A percentile compares a stretch with the other conserved stretches of the same genome.
Evolutionary conservation across 2,329 filamentous ascomycete species (phyloP).

Genomic region (Penicillium sclerotigenum): DNA sequence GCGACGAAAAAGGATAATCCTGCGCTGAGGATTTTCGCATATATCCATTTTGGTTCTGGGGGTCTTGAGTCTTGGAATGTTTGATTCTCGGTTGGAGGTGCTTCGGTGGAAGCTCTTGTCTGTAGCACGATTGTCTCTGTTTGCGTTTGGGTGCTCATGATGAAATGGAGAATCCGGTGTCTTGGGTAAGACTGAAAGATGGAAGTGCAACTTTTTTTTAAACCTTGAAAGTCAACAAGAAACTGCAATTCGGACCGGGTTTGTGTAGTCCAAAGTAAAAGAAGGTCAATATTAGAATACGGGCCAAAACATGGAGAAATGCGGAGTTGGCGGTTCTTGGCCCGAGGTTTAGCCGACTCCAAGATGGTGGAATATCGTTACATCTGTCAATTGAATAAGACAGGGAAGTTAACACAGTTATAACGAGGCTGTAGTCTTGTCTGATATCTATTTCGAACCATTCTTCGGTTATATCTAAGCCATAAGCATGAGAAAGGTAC

Average conservation of each 20-base stretch:
- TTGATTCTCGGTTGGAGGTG: background rate
- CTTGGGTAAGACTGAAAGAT: background rate
- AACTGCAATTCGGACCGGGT: background rate
- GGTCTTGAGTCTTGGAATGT: background rate
- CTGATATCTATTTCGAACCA: background rate
- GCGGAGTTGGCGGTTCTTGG: background rate
- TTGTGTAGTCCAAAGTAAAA: background rate
- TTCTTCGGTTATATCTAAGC: background rate
- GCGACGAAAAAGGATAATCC: conserved; percentile 65
- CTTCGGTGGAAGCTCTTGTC: background rate
- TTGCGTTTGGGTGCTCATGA: conserved; percentile 13
- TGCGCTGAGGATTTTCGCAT: conserved; percentile 53
- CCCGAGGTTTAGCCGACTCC: background rate
- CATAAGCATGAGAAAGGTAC: background rate
- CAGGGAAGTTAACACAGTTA: background rate
- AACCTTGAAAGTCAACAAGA: background rate
- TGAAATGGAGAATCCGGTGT: background rate
- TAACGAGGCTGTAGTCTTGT: background rate
- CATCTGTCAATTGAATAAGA: too few species aligned
- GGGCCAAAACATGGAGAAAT: background rate
- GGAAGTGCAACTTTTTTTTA: too few species aligned
- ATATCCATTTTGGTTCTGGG: conserved; percentile 15
- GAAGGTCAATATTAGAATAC: background rate
- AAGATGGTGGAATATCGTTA: background rate
- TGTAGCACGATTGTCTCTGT: conserved; percentile 12